Evolutionary conservation across 139 green algal species (phyloP).

Genomic region (Chlamydomonas applanata): DNA sequence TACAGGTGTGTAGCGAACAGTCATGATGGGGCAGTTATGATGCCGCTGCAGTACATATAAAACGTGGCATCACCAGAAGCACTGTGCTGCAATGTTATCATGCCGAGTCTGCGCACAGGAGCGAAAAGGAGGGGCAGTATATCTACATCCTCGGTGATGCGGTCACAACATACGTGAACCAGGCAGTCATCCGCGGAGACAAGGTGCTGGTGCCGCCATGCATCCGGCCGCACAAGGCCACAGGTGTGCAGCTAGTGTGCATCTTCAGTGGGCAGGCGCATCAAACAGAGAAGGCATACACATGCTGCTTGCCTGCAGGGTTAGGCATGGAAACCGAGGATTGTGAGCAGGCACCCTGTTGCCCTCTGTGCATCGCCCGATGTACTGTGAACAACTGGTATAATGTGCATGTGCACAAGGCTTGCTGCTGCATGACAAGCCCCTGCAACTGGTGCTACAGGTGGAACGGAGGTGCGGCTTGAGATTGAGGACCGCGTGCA

Average conservation of each 20-base stretch:
- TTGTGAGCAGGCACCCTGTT: no score
- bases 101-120: slow-evolving; percentile 18
- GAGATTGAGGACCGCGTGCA: slow-evolving; percentile 71
- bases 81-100: background rate
- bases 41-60: background rate
- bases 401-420: no score
- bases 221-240: slow-evolving; percentile 47
- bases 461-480: slow-evolving; percentile 47
- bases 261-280: no score
- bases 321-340: no score
- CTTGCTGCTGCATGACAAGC: no score
- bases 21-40: background rate
- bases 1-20: slow-evolving; percentile 54
- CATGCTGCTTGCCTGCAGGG: no score
- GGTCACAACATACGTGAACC: slow-evolving; percentile 62
- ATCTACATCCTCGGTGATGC: slow-evolving; percentile 78
- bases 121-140: slow-evolving; percentile 52
- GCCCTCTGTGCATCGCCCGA: no score
- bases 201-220: slow-evolving; percentile 76
- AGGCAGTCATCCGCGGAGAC: slow-evolving; percentile 13
- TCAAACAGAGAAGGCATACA: no score
- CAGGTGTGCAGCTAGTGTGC: no score
- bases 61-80: background rate
- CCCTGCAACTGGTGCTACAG: no score
- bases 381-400: no score